A percentile compares a stretch with the other conserved stretches of the same genome.
Conservation (phyloP, 371 early-diverging fungal species). For the Gilbertella persicaria region DNA sequence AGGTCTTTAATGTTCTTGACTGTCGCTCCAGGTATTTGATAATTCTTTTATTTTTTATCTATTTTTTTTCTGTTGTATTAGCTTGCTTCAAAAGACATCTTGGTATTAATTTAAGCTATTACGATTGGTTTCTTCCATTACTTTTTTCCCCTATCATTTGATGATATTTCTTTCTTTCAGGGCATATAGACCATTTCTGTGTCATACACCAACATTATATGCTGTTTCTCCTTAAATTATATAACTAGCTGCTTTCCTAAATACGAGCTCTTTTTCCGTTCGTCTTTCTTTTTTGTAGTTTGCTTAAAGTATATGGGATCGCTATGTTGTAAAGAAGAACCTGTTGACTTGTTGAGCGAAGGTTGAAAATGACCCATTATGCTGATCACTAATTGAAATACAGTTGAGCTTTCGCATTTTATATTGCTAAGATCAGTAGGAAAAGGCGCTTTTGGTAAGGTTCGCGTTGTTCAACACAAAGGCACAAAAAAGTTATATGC, state of each 20-base stretch:
- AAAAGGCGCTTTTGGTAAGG: constrained; percentile 80
- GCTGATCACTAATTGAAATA: too few relatives aligned
- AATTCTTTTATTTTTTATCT: too few relatives aligned
- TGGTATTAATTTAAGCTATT: too few relatives aligned
- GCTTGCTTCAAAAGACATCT: too few relatives aligned
- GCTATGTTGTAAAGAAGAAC: constrained; percentile 38
- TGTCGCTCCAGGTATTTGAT: too few relatives aligned
- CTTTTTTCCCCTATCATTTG: too few relatives aligned
- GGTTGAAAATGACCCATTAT: too few relatives aligned
- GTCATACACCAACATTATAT: background rate
- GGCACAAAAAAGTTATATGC: constrained; percentile 59
- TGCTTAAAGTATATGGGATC: constrained; percentile 28
- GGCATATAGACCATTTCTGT: too few relatives aligned
- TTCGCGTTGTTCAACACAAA: constrained; percentile 87
- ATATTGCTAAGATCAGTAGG: constrained; percentile 68
- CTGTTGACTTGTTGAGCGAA: constrained; percentile 36
- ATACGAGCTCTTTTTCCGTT: background rate
- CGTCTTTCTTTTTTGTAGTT: background rate
- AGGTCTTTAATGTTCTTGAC: too few relatives aligned
- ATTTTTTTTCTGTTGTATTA: too few relatives aligned
- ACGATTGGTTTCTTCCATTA: too few relatives aligned
- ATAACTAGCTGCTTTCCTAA: background rate
- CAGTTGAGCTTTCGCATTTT: constrained; percentile 67
- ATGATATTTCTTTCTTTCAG: too few relatives aligned
- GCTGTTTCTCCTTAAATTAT: background rate